These are phyloP conservation scores for Fusarium napiforme DNA, from an alignment of 2,329 filamentous ascomycete species.

Conservation along the genomic window DNA sequence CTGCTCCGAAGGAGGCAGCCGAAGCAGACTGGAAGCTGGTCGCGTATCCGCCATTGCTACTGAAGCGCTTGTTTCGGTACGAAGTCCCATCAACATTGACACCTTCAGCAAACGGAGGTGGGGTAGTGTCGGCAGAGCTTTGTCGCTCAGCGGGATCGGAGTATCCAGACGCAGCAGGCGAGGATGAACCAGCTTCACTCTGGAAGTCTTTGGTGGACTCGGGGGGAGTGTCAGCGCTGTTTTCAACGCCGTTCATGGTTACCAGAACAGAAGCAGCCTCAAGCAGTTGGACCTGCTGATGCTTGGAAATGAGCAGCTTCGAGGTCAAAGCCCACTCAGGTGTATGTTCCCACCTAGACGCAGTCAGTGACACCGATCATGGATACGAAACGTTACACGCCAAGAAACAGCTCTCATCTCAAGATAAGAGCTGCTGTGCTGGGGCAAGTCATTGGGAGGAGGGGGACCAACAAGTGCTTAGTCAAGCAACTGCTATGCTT, in stretches of 20 bases:
- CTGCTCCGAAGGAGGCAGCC: conserved; percentile 61
- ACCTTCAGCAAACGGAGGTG: conserved; percentile 80
- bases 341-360: conserved; percentile 93
- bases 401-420: conserved; percentile 20
- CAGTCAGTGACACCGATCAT: conserved; percentile 44
- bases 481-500: conserved; percentile 99
- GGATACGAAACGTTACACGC: conserved; percentile 30
- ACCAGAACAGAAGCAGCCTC: conserved; percentile 97
- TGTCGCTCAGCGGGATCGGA: conserved; percentile 81
- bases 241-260: conserved; percentile 76
- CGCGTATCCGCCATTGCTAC: conserved; percentile 69
- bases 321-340: conserved; percentile 98
- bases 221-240: conserved; percentile 68
- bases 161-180: conserved; percentile 82
- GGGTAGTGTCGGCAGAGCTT: conserved; percentile 93
- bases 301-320: conserved; percentile 98
- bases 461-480: conserved; percentile 98
- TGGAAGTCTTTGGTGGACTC: conserved; percentile 74
- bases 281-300: conserved; percentile 97
- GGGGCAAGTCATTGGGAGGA: conserved; percentile 58
- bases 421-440: conserved; percentile 46
- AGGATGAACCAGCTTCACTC: conserved; percentile 85
- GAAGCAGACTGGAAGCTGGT: conserved; percentile 83
- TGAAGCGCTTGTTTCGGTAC: conserved; percentile 69
- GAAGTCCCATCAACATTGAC: conserved; percentile 63